Conservation (phyloP, 331 rosid genomes). For the Ulmus americana region DNA sequence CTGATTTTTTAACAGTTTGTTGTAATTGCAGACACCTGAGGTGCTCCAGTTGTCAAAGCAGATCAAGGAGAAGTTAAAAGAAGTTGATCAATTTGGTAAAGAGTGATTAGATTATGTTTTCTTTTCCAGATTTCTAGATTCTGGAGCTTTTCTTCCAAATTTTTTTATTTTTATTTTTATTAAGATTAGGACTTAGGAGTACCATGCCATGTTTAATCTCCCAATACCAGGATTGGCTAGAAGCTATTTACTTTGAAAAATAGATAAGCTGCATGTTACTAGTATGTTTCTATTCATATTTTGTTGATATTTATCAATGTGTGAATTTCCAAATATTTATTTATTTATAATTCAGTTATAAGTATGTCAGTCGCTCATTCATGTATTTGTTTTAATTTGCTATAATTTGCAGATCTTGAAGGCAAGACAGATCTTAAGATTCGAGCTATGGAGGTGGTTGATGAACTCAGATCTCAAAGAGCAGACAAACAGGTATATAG, state of each 20-base stretch:
- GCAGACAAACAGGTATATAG: constrained; percentile 85
- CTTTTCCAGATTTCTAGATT: neutral
- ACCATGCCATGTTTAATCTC: too few relatives aligned
- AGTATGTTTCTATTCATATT: neutral
- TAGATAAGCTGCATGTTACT: neutral
- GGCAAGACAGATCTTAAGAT: constrained; percentile 91
- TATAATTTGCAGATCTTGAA: constrained; percentile 68
- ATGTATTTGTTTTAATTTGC: neutral
- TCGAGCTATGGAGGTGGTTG: constrained; percentile 79
- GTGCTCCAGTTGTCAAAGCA: constrained; percentile 70
- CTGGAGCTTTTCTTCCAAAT: neutral
- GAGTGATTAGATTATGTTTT: neutral
- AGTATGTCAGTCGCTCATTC: neutral
- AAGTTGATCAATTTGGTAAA: constrained; percentile 82
- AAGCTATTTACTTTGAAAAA: neutral
- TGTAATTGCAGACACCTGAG: constrained; percentile 68
- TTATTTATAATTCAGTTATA: neutral
- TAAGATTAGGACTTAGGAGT: too few relatives aligned
- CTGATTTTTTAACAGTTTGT: constrained; percentile 1
- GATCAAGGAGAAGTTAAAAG: constrained; percentile 84
- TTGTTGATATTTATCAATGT: neutral
- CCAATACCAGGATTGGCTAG: too few relatives aligned
- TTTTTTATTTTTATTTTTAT: too few relatives aligned
- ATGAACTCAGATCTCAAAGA: constrained; percentile 80
- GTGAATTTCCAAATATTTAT: neutral